A percentile compares a stretch with the other conserved stretches of the same genome.
Evolutionary conservation across 1,139 yeast species (phyloP).

Genomic region (Kodamaea alishanica): DNA sequence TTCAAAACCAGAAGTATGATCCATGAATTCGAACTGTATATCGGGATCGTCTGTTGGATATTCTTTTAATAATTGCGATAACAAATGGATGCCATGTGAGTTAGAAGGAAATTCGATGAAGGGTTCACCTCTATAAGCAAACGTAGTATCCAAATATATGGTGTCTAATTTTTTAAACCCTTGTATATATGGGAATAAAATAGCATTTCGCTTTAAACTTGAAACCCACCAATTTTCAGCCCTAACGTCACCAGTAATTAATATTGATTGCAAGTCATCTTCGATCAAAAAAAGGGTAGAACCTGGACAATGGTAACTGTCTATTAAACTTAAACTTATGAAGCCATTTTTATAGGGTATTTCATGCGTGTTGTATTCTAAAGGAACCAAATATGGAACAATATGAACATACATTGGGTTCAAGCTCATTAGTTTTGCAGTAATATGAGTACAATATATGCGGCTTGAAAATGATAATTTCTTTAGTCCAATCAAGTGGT

Average conservation of each 20-base stretch:
- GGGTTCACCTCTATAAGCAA: conserved; percentile 50
- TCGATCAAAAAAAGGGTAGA: conserved; percentile 55
- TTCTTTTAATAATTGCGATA: conserved; percentile 28
- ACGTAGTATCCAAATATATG: conserved; percentile 57
- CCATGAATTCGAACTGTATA: conserved; percentile 39
- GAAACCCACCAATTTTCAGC: conserved; percentile 55
- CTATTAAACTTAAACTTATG: conserved; percentile 22
- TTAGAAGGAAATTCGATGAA: conserved; percentile 43
- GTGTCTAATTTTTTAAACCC: conserved; percentile 37
- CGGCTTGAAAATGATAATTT: conserved; percentile 36
- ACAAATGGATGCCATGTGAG: conserved; percentile 36
- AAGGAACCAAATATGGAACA: conserved; percentile 19
- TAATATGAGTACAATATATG: conserved; percentile 49
- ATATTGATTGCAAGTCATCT: conserved; percentile 27
- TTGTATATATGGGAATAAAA: conserved; percentile 41
- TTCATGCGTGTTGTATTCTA: conserved; percentile 11
- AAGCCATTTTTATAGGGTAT: conserved; percentile 12
- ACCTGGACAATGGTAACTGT: conserved; percentile 63
- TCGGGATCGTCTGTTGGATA: conserved; percentile 45
- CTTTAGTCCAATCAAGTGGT: conserved; percentile 52
- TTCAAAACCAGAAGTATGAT: conserved; percentile 52
- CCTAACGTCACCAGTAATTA: conserved; percentile 58
- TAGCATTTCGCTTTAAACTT: conserved; percentile 35
- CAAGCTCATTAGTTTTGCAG: conserved; percentile 32
- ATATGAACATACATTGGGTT: conserved; percentile 24